Base-by-base conservation (phyloP, 768 basidiomycete species). In the Gautieria morchelliformis region DNA sequence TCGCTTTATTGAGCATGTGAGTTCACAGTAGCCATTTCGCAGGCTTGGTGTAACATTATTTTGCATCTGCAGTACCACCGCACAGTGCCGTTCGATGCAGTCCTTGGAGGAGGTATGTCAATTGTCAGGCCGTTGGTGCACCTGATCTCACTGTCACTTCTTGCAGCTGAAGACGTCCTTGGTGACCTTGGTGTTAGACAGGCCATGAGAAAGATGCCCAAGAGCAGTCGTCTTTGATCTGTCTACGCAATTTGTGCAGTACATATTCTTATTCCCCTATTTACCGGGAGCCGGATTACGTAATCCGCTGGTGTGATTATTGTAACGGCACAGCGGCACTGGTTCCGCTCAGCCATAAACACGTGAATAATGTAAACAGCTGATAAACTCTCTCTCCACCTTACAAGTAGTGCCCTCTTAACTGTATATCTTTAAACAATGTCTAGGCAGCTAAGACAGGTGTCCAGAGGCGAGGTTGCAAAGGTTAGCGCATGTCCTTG, bases 1-100 rank as follows among this genome's bases (percentile, higher is more conserved):
- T 41, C 74, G 73, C 54, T 78, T 76, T 63, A 79, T 89, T 49
- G 88, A 92, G 69, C 85, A 87, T 64, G 37, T 39, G 22, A 20
- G 33, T 45, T 20, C 39, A 49, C 46, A 39, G 14, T 9, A 41
- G 15, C 46, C 22, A 14, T 32, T 12, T 57, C n/a, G 24, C 19
- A 12, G 15, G 17, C 9, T 81, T 83, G 60, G 8, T 37, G 60
- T 78, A 77, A 11, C 20, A 15, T 15, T 51, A 24, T 27, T 24
- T n/a, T 33, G 22, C 35, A 20, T 17, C 17, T 57, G 10, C 58
- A 89, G 87, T 91, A 84, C 64, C 87, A 89, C 65, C 81, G 87
- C 56, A 90, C 87, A 2, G 86, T 87, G 10, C 83, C 85, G 4
- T 92, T 87, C 68, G 89, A 92, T 64, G 83, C 89, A 2, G 88